phyloP scores from a whole-genome alignment of 2,329 filamentous ascomycete genomes.

The Pestalotiopsis sp. region DNA sequence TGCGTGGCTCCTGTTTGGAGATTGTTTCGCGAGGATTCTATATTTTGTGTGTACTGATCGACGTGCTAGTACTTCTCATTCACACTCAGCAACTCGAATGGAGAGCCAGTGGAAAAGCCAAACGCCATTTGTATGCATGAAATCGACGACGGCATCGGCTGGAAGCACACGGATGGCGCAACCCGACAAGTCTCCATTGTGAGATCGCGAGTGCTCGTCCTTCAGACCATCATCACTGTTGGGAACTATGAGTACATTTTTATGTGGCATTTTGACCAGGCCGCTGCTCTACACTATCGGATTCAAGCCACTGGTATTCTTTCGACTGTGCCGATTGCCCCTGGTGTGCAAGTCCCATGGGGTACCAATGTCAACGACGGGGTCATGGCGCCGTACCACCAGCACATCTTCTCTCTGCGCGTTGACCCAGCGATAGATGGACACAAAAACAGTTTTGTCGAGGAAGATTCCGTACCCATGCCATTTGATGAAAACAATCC shows the following conservation, averaged over 20 bases:
- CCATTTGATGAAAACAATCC: slow-evolving; percentile 19
- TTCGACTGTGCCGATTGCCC: slow-evolving; percentile 61
- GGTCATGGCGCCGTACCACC: slow-evolving; percentile 66
- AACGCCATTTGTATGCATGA: slow-evolving; percentile 72
- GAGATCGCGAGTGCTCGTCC: slow-evolving; percentile 61
- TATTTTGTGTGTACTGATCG: background rate
- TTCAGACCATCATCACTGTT: slow-evolving; percentile 70
- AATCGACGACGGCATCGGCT: slow-evolving; percentile 68
- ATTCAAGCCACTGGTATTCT: slow-evolving; percentile 69
- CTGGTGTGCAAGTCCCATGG: slow-evolving; percentile 55
- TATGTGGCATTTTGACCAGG: slow-evolving; percentile 64
- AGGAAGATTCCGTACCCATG: slow-evolving; percentile 23
- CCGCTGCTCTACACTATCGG: slow-evolving; percentile 62
- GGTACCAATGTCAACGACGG: slow-evolving; percentile 66
- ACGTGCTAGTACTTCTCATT: background rate
- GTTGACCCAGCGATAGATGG: slow-evolving; percentile 63
- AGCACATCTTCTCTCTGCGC: slow-evolving; percentile 67
- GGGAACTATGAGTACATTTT: slow-evolving; percentile 74
- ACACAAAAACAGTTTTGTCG: slow-evolving; percentile 25
- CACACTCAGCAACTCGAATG: slow-evolving; percentile 49
- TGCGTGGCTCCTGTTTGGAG: background rate
- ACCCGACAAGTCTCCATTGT: slow-evolving; percentile 63
- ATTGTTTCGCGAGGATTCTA: background rate
- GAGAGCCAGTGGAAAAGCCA: slow-evolving; percentile 52
- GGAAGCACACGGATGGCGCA: slow-evolving; percentile 72